Evolutionary conservation across 2,329 filamentous ascomycete species (phyloP).

Genomic region (Boeremia exigua): DNA sequence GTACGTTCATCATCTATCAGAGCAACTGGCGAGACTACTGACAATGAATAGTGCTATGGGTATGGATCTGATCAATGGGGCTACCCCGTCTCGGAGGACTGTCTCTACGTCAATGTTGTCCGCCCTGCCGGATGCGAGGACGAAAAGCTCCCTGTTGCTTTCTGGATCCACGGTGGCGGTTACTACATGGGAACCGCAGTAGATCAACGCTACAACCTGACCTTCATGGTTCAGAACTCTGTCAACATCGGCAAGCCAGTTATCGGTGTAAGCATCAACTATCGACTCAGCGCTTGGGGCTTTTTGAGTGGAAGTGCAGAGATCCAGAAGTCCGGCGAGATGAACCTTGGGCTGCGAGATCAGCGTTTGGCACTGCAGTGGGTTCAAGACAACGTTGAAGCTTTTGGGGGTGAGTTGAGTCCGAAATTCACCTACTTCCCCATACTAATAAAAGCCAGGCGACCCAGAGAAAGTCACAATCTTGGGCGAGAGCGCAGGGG

Average conservation of each 20-base stretch:
- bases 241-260: conserved; percentile 56
- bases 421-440: conserved; percentile 28
- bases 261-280: conserved; percentile 54
- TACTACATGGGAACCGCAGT: conserved; percentile 56
- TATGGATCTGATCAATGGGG: conserved; percentile 45
- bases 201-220: conserved; percentile 61
- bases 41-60: conserved; percentile 42
- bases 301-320: conserved; percentile 61
- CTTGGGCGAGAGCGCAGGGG: conserved; percentile 55
- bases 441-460: conserved; percentile 42
- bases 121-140: conserved; percentile 47
- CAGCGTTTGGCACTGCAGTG: conserved; percentile 56
- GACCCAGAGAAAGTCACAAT: conserved; percentile 53
- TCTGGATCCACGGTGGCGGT: conserved; percentile 63
- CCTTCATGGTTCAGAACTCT: conserved; percentile 56
- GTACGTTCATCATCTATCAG: conserved; percentile 7
- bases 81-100: conserved; percentile 60
- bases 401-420: conserved; percentile 49
- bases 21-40: neutral
- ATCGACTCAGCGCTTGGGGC: conserved; percentile 65
- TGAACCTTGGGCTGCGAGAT: conserved; percentile 55
- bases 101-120: conserved; percentile 60
- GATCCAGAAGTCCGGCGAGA: conserved; percentile 50
- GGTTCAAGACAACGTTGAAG: conserved; percentile 52
- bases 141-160: conserved; percentile 59